Conservation (phyloP, 352 stramenopile species). For the Globisporangium mamillatum region DNA sequence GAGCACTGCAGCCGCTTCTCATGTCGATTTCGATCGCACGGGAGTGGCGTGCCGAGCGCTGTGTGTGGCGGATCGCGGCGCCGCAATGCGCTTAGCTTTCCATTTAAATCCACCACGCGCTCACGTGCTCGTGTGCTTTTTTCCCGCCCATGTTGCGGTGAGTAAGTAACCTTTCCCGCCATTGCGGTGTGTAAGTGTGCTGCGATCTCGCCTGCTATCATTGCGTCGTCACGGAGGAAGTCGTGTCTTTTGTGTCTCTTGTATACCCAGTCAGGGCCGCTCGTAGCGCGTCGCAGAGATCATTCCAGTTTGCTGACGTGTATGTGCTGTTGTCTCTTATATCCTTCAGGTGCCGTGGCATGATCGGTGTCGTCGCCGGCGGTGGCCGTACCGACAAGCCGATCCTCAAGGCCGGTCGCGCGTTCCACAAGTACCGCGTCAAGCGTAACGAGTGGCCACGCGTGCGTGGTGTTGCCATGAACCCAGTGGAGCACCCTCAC, state of each 20-base stretch:
- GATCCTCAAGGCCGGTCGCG: constrained; percentile 78
- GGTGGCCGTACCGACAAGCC: constrained; percentile 99
- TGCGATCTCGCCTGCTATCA: constrained; percentile 19
- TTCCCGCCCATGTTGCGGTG: constrained; percentile 72
- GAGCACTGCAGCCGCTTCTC: constrained; percentile 17
- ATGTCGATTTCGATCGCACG: constrained; percentile 11
- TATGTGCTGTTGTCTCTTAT: constrained; percentile 20
- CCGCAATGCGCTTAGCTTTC: constrained; percentile 15
- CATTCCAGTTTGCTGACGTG: constrained; percentile 10
- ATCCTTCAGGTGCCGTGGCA: constrained; percentile 89
- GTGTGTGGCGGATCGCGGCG: constrained; percentile 17
- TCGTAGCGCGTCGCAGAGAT: neutral
- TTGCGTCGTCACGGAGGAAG: constrained; percentile 1
- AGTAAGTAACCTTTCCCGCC: constrained; percentile 72
- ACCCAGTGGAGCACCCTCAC: constrained; percentile 99
- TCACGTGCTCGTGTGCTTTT: constrained; percentile 19
- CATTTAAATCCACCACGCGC: neutral
- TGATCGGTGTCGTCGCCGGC: constrained; percentile 97
- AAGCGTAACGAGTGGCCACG: constrained; percentile 99
- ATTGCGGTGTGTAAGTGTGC: constrained; percentile 32
- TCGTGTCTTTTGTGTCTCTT: constrained; percentile 6
- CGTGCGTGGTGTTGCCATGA: constrained; percentile 99
- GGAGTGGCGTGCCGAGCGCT: constrained; percentile 7
- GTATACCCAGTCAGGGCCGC: neutral
- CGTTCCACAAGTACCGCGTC: constrained; percentile 29